Conservation (phyloP, 129 eudicot species). For the Flaveria trinervia region DNA sequence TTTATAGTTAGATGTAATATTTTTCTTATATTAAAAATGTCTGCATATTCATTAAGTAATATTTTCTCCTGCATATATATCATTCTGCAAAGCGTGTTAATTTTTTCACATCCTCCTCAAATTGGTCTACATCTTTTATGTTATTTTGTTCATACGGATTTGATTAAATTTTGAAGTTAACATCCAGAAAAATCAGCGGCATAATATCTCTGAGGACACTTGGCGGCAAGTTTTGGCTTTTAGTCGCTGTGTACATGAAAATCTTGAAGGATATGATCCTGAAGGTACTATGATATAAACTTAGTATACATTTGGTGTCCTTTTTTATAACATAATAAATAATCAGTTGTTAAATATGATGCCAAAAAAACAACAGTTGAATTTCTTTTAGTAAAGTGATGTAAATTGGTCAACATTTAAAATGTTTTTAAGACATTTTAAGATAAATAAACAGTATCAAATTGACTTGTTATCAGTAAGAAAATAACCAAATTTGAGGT, state of each 20-base stretch:
- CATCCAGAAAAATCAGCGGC: slow-evolving; percentile 73
- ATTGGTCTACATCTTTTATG: neutral
- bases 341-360: neutral
- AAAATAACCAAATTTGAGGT: neutral
- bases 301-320: neutral
- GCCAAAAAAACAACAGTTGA: neutral
- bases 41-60: neutral
- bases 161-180: slow-evolving; percentile 20
- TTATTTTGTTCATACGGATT: slow-evolving; percentile 10
- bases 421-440: neutral
- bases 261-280: slow-evolving; percentile 96
- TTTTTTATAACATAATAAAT: neutral
- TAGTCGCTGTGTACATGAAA: slow-evolving; percentile 95
- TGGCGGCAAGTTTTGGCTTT: slow-evolving; percentile 97
- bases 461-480: neutral
- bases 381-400: neutral
- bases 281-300: slow-evolving; percentile 56
- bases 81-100: neutral
- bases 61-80: neutral
- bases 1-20: neutral
- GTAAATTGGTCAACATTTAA: neutral
- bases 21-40: neutral
- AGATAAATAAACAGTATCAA: neutral
- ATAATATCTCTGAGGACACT: slow-evolving; percentile 96
- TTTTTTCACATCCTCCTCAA: neutral